Evolutionary conservation across 129 eudicot genomes (phyloP).

Genomic region (Lonicera japonica): DNA sequence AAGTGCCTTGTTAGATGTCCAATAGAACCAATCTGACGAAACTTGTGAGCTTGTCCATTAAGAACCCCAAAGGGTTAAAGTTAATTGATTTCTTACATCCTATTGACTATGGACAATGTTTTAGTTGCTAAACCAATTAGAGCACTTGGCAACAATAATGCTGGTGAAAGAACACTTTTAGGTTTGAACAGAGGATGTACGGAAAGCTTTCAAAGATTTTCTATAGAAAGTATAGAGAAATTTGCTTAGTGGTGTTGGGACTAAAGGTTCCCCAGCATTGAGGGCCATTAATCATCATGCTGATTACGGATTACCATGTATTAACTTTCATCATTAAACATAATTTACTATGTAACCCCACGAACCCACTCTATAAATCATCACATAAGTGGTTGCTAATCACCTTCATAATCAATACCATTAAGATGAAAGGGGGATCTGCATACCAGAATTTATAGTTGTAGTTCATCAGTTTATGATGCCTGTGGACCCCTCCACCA

Average conservation of each 20-base stretch:
- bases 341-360: background rate
- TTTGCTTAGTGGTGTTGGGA: too few species aligned
- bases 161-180: background rate
- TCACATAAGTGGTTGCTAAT: background rate
- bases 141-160: too few species aligned
- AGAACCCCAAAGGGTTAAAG: too few species aligned
- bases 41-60: too few species aligned
- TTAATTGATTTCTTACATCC: too few species aligned
- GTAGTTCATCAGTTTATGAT: slow-evolving; percentile 5
- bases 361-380: background rate
- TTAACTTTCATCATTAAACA: too few species aligned
- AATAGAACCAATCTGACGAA: too few species aligned
- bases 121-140: too few species aligned
- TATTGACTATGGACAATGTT: too few species aligned
- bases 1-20: too few species aligned
- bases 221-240: background rate
- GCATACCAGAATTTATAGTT: background rate
- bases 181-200: background rate
- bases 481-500: slow-evolving; percentile 9
- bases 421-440: background rate
- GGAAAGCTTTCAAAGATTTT: background rate
- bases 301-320: background rate
- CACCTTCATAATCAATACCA: background rate
- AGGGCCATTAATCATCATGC: background rate
- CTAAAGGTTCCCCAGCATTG: background rate